Evolutionary conservation across 257 asterid species (phyloP), one percentile per base, ranked within the genome.

Genomic region (Solanum lycopersicoides): DNA sequence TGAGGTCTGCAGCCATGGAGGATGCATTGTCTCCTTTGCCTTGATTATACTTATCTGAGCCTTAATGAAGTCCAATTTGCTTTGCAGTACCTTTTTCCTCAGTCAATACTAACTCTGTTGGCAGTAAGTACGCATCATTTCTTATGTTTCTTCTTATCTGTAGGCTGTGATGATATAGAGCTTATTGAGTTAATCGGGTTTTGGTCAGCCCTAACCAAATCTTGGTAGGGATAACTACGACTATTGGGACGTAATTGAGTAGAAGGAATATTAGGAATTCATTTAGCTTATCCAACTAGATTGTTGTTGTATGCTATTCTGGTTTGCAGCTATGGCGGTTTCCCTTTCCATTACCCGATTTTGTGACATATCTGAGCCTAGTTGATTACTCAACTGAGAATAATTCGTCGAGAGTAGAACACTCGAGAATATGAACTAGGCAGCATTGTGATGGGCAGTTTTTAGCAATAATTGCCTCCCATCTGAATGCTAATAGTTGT

Each of bases 1-100:
- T 0, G 35, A 14, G 32, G 45, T 86, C 69, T 76, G 88, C 88
- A 77, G 88, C 80, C 88, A 86, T 86, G 68, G 88, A 53, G 32
- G 37, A 4, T 77, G 37, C 63, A 6, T 76, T 82, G 84, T 84
- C 63, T 60, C 60, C 80, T n/a, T 75, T 60, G 41, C 16, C n/a
- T 37, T 66, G 25, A 41, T 41, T 45, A 16, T 28, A 79, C 42
- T 25, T 21, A 44, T 77, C 84, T 77, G 84, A 44, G 65, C 65
- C 84, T 77, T 47, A 45, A 79, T 71, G 77, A 71, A 71, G n/a
- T 8, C 42, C 42, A 28, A 75, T 18, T 72, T 34, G 15, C 44
- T 72, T 72, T 34, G 37, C 80, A 35, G 28, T 9, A 13, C 21
- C 80, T 18, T 34, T 3, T 72, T 42, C 10, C 20, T 13, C 2